Percentiles rank a stretch among this genome's conserved stretches.
Evolutionary conservation across 371 early-diverging fungal species (phyloP).

Genomic region (Vairimorpha ceranae): DNA sequence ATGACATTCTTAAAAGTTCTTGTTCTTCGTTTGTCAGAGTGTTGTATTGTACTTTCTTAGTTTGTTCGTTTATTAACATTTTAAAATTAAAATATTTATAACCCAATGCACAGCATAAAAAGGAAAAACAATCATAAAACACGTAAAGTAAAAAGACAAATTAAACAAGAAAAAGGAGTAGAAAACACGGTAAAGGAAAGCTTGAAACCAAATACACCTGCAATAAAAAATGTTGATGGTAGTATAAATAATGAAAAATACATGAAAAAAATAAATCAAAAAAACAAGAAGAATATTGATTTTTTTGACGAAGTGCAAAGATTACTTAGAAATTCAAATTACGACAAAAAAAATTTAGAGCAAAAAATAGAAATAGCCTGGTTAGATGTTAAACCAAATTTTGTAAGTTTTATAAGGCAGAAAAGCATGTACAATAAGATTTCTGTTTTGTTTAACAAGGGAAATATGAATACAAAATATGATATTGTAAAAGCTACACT

Average conservation of each 20-base stretch:
- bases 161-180: background rate
- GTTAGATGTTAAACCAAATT: background rate
- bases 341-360: background rate
- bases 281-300: background rate
- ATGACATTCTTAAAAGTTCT: conserved; percentile 6
- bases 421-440: background rate
- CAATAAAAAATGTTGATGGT: background rate
- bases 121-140: background rate
- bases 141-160: background rate
- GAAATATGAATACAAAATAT: background rate
- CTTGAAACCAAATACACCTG: no score
- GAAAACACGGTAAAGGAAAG: background rate
- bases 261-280: background rate
- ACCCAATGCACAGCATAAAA: background rate
- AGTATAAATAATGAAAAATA: background rate
- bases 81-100: background rate
- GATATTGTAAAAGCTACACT: background rate
- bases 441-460: background rate
- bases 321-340: background rate
- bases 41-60: conserved; percentile 12
- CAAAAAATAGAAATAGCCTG: background rate
- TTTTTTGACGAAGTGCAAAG: background rate
- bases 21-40: conserved; percentile 8
- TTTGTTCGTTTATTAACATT: background rate
- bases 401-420: background rate